Evolutionary conservation across 2,329 filamentous ascomycete species (phyloP), one percentile per base, ranked within the genome.

Genomic region (Ilyonectria destructans): DNA sequence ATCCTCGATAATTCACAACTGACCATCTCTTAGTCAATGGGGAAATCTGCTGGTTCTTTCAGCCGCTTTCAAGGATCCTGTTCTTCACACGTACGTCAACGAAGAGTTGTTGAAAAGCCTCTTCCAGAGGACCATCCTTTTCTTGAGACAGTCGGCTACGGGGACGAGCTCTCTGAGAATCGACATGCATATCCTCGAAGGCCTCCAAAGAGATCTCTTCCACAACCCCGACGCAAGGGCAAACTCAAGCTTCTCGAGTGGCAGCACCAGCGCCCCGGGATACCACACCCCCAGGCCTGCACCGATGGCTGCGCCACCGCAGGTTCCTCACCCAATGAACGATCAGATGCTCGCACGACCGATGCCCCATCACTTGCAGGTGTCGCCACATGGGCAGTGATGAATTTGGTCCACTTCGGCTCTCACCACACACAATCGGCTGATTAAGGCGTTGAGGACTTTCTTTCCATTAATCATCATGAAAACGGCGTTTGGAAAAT

Each of bases 31-130:
- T 70, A 97, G 95, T 6, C 96, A 99, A 94, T 99, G 97, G 85
- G 96, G 96, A 66, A 98, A 98, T 79, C 89, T 98, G 77, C 86
- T 98, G 56, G 94, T 97, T n/a, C 88, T 99, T 3, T 90, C 93
- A 29, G 95, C 96, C 1, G 93, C 92, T 4, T 95, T 90, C 80
- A 88, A 87, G 69, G 93, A 96, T 54, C 87, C 85, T 5, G 82
- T 86, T 29, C 86, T 97, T 1, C 82, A 82, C 6, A 79, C 83
- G 6, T 87, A 90, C 33, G 86, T 97, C 21, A 80, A 89, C 4
- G 81, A 83, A 55, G 79, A 86, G 0, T 81, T 84, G 3, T 82
- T 97, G 8, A 83, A 87, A 51, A 77, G 80, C 1, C 86, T 97
- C 0, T 90, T 97, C 65, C 78, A 84, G 46, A 90, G 89, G 69